phyloP scores from a whole-genome alignment of 2,329 filamentous ascomycete genomes.

The Penicillium decumbens region DNA sequence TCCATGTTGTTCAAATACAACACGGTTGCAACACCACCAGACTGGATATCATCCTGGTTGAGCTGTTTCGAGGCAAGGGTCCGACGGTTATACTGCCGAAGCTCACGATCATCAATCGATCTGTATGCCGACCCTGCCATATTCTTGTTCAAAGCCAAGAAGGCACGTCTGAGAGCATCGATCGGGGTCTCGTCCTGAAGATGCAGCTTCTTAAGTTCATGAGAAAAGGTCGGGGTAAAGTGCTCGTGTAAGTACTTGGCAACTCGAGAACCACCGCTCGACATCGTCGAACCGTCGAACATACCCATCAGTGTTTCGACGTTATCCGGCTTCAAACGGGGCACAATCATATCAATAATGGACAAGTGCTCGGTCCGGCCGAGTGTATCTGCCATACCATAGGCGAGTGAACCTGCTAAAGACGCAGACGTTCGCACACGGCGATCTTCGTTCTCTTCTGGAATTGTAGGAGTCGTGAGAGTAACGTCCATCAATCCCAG shows the following conservation, averaged over 20 bases:
- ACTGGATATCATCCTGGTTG: slow-evolving; percentile 81
- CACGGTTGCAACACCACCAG: slow-evolving; percentile 87
- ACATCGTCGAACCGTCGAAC: slow-evolving; percentile 89
- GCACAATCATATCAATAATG: slow-evolving; percentile 91
- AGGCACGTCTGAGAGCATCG: slow-evolving; percentile 81
- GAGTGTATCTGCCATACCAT: slow-evolving; percentile 95
- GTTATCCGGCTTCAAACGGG: slow-evolving; percentile 82
- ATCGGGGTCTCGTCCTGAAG: slow-evolving; percentile 66
- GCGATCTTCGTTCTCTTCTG: slow-evolving; percentile 90
- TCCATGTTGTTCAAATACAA: slow-evolving; percentile 86
- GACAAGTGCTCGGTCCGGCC: slow-evolving; percentile 92
- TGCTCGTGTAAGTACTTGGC: slow-evolving; percentile 96
- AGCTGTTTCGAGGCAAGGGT: slow-evolving; percentile 70
- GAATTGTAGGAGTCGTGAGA: slow-evolving; percentile 84
- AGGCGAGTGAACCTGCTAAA: slow-evolving; percentile 80
- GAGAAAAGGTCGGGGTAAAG: slow-evolving; percentile 76
- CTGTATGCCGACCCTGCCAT: slow-evolving; percentile 79
- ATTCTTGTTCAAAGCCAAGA: slow-evolving; percentile 88
- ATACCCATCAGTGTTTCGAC: slow-evolving; percentile 88
- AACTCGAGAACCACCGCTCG: slow-evolving; percentile 86
- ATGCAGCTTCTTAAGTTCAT: slow-evolving; percentile 73
- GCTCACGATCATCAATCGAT: slow-evolving; percentile 68
- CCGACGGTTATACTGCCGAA: slow-evolving; percentile 59
- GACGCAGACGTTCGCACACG: slow-evolving; percentile 97
- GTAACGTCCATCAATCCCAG: slow-evolving; percentile 98